Base-by-base conservation (phyloP, 768 basidiomycete genomes). In the Suillus variegatus region DNA sequence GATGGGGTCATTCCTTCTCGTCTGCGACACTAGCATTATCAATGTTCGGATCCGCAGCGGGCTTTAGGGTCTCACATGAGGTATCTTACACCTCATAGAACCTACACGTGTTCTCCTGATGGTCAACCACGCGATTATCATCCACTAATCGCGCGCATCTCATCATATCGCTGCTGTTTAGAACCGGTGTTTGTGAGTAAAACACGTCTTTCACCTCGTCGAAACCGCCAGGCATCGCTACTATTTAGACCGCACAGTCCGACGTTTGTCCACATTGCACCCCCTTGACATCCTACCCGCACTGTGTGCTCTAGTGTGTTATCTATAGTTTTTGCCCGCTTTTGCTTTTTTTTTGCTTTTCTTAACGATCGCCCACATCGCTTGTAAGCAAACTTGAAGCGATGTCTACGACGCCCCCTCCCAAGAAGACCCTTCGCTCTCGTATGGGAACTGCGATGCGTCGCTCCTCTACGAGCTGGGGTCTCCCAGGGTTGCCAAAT, bases 401-500 rank as follows among this genome's bases (percentile, higher is more conserved):
- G 35, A 75, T 76, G 66, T 51, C 76, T n/a, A 60, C 72, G 60
- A 73, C 73, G 25, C 70, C 78, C 8, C 75, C 74, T 61, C 83
- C 79, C 71, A 76, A 76, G 64, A 69, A 69, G 2, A 80, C 83
- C 54, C 80, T 84, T 71, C 88, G 89, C 76, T 76, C 81, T 47
- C 87, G 89, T 60, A 83, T 90, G 79, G 86, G 86, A 60, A 82
- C 80, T 57, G 84, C 80, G 61, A 80, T 89, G 73, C 84, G 88
- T 9, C 86, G 88, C 61, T 84, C 88, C 4, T 90, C 89, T 20
- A 84, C 85, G 4, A 77, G 83, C 10, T 80, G 89, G 66, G 75
- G 77, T 47, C 77, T 86, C 47, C 76, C 76, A 22, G 67, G 69
- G 44, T 77, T 67, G 75, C 85, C 60, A 57, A 67, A 70, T 63